These are phyloP conservation scores for Aristolochia californica DNA, from an alignment of 164 flowering plant species.

Conservation along the genomic window DNA sequence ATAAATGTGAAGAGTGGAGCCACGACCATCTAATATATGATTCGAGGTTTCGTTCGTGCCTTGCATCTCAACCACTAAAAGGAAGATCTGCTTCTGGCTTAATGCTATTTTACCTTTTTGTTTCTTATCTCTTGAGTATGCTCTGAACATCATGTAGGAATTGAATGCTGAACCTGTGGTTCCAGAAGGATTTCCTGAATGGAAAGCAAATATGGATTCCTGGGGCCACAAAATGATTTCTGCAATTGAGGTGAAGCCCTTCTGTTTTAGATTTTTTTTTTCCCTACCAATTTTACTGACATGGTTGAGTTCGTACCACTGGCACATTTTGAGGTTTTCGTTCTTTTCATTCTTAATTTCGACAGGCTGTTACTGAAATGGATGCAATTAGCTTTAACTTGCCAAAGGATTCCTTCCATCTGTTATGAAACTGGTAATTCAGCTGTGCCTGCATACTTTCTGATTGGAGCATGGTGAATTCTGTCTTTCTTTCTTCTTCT, in stretches of 20 bases:
- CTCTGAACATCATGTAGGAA: conserved; percentile 34
- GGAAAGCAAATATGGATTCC: conserved; percentile 93
- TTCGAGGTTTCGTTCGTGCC: conserved; percentile 46
- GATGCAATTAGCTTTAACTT: conserved; percentile 93
- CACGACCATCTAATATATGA: conserved; percentile 73
- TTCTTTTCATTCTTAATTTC: not conserved
- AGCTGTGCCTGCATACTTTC: no score
- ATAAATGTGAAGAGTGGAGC: conserved; percentile 97
- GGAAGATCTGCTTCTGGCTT: not conserved
- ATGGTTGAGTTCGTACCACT: no score
- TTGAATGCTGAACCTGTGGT: conserved; percentile 90
- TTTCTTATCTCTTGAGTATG: not conserved
- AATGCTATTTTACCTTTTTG: not conserved
- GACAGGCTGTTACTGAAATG: conserved; percentile 94
- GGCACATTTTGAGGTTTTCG: not conserved
- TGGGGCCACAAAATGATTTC: conserved; percentile 94
- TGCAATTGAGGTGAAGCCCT: conserved; percentile 57
- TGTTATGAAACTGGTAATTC: conserved; percentile 72
- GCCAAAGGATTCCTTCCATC: conserved; percentile 85
- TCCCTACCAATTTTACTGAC: not conserved
- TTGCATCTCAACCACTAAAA: not conserved
- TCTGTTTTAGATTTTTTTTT: not conserved
- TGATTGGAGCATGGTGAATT: no score
- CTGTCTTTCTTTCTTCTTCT: not conserved
- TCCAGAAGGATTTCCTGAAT: conserved; percentile 92